Base-by-base conservation (phyloP, 2,329 filamentous ascomycete species). In the Aspergillus pseudotamarii region DNA sequence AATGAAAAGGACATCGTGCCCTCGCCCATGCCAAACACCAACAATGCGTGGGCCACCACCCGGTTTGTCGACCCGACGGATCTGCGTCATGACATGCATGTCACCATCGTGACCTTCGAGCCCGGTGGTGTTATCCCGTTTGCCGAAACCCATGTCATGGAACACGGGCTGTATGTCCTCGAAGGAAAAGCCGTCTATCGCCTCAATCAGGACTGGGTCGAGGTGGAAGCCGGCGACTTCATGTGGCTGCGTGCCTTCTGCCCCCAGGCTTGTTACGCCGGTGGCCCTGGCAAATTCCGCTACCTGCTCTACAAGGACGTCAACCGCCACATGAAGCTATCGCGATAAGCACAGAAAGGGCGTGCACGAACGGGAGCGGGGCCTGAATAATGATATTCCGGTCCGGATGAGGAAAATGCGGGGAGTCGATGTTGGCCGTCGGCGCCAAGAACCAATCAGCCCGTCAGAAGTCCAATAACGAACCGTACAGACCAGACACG, bases 231-330 rank as follows among this genome's bases (percentile, higher is more conserved):
- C 0, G 69, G 69, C 45, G 69, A 71, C 36, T 71, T 71, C 55
- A 71, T 71, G 69, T 71, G 69, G 69, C 38, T 71, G 67, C 69
- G 69, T 4, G 69, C 69, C 46, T 71, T 71, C 63, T 71, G 69
- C 32, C 69, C 69, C 16, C 69, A 71, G 65, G 69, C 69, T 21
- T 71, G 69, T 34, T 71, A 71, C 14, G 69, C 69, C 8, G 69
- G 69, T 68, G 69, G 69, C 14, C 69, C 69, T 21, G 68, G 69
- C 30, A 68, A 64, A 36, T 71, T 71, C 62, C 64, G 69, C 6
- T 71, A 71, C 54, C 57, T 71, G 58, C 67, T 71, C 4, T 71
- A 71, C 45, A 71, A 71, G 65, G 69, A 71, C 59, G 67, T 71
- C 41, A 71, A 71, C 57, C 68, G 69, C 19, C 69, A 71, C 56